phyloP scores from a whole-genome alignment of 495 filamentous ascomycete genomes.

The Neurospora sp. region DNA sequence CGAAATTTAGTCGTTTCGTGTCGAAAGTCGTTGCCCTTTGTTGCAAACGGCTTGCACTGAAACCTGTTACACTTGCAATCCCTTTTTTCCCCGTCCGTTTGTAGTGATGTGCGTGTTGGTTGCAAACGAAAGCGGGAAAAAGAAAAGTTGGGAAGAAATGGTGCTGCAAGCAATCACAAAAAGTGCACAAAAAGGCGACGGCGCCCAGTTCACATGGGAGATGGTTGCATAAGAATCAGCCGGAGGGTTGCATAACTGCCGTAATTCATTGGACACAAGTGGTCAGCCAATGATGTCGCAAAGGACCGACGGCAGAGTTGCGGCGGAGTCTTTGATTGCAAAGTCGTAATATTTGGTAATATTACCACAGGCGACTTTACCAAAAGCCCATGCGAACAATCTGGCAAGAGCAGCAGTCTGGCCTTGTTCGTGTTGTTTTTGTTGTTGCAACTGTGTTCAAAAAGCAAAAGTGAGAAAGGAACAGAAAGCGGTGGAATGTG shows the following conservation, averaged over 20 bases:
- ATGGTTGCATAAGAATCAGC: constrained; percentile 2
- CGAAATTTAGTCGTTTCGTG: neutral
- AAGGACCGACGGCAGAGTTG: neutral
- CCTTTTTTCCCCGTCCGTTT: neutral
- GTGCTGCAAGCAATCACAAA: neutral
- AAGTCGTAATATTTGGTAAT: neutral
- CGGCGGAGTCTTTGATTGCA: neutral
- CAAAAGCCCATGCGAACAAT: neutral
- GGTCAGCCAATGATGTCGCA: neutral
- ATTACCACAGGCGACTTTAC: neutral
- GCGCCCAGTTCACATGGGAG: neutral
- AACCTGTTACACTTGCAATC: neutral
- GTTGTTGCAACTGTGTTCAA: neutral
- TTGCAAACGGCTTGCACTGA: neutral
- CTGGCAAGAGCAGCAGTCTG: neutral
- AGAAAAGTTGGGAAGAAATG: neutral
- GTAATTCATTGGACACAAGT: constrained; percentile 5
- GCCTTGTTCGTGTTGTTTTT: neutral
- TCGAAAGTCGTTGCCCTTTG: neutral
- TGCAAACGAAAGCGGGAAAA: neutral
- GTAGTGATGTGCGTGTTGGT: neutral
- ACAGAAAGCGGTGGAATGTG: neutral
- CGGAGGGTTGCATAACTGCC: constrained; percentile 12
- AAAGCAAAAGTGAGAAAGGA: neutral
- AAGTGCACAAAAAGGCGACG: neutral